Percentiles rank a stretch among this genome's conserved stretches.
Conservation (phyloP, 768 basidiomycete genomes). For the Tulasnella sp. region DNA sequence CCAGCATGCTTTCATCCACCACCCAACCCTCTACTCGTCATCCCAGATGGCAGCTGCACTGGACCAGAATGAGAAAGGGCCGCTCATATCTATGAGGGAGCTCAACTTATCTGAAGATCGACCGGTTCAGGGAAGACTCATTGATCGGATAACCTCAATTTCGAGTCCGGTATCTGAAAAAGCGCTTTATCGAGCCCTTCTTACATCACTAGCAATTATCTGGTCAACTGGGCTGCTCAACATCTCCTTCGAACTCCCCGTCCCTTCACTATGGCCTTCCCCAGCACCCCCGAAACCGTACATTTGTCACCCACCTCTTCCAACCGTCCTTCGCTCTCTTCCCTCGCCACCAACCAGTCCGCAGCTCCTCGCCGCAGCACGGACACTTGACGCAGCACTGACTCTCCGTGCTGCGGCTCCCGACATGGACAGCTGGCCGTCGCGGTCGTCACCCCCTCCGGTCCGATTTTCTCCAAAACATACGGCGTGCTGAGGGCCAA, state of each 20-base stretch:
- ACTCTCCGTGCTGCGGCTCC: background rate
- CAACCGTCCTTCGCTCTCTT: background rate
- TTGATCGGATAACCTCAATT: background rate
- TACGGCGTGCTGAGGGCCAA: slow-evolving; percentile 37
- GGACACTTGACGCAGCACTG: background rate
- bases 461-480: slow-evolving; percentile 34
- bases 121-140: background rate
- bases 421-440: slow-evolving; percentile 41
- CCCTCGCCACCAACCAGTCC: no score
- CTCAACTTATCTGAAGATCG: background rate
- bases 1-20: background rate
- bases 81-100: background rate
- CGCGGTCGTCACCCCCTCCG: slow-evolving; percentile 36
- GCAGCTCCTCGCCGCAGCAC: background rate
- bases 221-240: background rate
- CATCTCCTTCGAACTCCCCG: background rate
- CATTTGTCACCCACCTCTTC: background rate
- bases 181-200: background rate
- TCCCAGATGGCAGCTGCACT: background rate
- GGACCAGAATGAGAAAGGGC: background rate
- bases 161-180: background rate
- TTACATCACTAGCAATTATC: background rate
- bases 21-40: no score
- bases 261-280: background rate
- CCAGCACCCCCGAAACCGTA: background rate